phyloP scores from a whole-genome alignment of 148 eudicot species.

The Vaccinium myrtillus region DNA sequence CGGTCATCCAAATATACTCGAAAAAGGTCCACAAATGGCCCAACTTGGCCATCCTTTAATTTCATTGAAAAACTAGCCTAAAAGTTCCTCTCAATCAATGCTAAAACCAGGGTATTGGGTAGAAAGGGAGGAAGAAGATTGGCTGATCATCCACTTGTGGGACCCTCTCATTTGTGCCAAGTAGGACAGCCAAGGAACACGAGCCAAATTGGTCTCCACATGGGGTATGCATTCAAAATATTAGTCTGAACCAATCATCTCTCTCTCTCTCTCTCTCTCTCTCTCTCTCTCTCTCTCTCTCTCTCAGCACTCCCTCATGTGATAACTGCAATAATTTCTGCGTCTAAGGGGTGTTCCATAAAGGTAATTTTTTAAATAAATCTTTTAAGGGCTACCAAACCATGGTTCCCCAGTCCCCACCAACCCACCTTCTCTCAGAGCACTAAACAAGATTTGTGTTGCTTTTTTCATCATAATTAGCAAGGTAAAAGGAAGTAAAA shows the following conservation, averaged over 20 bases:
- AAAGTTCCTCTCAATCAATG: constrained; percentile 8
- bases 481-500: background rate
- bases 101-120: constrained; percentile 26
- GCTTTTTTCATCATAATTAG: background rate
- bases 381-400: too few relatives aligned
- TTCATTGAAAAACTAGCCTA: background rate
- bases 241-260: constrained; percentile 13
- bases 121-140: background rate
- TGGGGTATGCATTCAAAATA: constrained; percentile 34
- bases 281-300: too few relatives aligned
- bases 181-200: constrained; percentile 43
- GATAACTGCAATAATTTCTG: too few relatives aligned
- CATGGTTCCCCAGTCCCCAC: too few relatives aligned
- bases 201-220: constrained; percentile 57
- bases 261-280: too few relatives aligned
- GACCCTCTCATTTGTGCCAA: constrained; percentile 24
- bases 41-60: background rate
- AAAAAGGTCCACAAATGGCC: background rate
- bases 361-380: too few relatives aligned
- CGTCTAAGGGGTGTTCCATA: too few relatives aligned
- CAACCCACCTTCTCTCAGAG: too few relatives aligned
- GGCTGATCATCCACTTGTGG: constrained; percentile 19
- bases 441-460: background rate
- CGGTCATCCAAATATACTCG: background rate
- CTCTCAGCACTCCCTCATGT: background rate